These are phyloP conservation scores for Fonsecaea erecta DNA, from an alignment of 2,329 filamentous ascomycete species.

Conservation along the genomic window DNA sequence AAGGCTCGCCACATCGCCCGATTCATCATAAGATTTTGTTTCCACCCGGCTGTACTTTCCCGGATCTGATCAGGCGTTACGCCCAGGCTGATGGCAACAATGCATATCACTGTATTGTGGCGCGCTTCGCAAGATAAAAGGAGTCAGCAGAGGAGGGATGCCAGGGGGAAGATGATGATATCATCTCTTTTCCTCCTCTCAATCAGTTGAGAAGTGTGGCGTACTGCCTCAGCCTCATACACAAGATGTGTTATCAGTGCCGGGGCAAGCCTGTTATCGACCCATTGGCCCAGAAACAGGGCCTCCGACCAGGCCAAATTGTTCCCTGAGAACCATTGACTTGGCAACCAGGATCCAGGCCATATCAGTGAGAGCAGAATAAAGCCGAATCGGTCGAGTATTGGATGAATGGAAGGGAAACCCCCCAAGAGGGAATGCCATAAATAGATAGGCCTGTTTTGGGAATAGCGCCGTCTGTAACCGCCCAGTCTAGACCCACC, in stretches of 20 bases:
- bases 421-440: neutral
- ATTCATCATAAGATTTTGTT: neutral
- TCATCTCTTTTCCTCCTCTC: neutral
- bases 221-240: slow-evolving; percentile 14
- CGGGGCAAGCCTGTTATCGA: neutral
- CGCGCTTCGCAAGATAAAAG: slow-evolving; percentile 7
- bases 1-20: neutral
- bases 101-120: slow-evolving; percentile 4
- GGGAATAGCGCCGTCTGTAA: neutral
- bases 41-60: neutral
- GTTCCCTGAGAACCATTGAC: neutral
- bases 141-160: neutral
- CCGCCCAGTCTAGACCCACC: slow-evolving; percentile 2
- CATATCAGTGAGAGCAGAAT: neutral
- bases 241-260: slow-evolving; percentile 7
- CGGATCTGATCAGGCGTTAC: slow-evolving; percentile 7
- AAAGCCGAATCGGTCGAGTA: neutral
- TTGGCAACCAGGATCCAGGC: slow-evolving; percentile 9
- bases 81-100: neutral
- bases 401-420: neutral
- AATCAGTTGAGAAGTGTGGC: neutral
- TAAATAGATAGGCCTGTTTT: slow-evolving; percentile 4
- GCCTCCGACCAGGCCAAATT: neutral
- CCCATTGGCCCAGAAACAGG: neutral
- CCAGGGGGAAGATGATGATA: neutral